Evolutionary conservation across 2,329 filamentous ascomycete genomes (phyloP), one percentile per base, ranked within the genome.

Genomic region (Scedosporium minutisporum): DNA sequence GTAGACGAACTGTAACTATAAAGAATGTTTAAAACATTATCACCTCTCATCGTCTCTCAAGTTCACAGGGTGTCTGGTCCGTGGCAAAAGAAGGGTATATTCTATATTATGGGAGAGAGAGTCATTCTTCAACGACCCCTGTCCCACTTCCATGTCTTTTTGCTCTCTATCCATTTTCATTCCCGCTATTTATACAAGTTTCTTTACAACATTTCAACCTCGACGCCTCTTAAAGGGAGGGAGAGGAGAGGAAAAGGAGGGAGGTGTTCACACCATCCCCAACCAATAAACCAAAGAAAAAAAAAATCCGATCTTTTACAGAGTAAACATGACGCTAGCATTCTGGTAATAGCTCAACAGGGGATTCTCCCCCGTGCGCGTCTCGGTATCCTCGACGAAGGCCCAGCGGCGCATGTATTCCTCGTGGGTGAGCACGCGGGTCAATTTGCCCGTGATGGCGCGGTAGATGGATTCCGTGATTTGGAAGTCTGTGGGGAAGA

Each of bases 401-500:
- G 93, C 92, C 91, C 96, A 96, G 62, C 89, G 83, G 61, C 82
- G 82, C 82, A 99, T 87, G 72, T 97, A 99, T 67, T 96, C 90
- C 72, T 93, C 91, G 70, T 99, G 95, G 44, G 88, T 86, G 72
- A 87, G 83, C 60, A 96, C 90, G 60, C 89, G 84, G 2, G 93
- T 96, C 69, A 97, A 80, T 72, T 96, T 95, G 38, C 93, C 93
- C 0, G 95, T 99, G 69, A 97, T 86, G 65, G 91, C 91, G 63
- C 91, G 87, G 77, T 99, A 99, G 68, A 97, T 86, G 69, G 91
- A 87, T 75, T 97, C 92, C 75, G 95, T 88, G 67, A 96, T 88
- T 65, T 84, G 82, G 72, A 99, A 99, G 75, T 99, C 89, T 10
- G 95, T 99, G 0, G 95, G 95, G 77, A 99, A 99, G 72, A 99